Evolutionary conservation across 2,329 filamentous ascomycete species (phyloP), one percentile per base, ranked within the genome.

Genomic region (Xylariaceae sp.): DNA sequence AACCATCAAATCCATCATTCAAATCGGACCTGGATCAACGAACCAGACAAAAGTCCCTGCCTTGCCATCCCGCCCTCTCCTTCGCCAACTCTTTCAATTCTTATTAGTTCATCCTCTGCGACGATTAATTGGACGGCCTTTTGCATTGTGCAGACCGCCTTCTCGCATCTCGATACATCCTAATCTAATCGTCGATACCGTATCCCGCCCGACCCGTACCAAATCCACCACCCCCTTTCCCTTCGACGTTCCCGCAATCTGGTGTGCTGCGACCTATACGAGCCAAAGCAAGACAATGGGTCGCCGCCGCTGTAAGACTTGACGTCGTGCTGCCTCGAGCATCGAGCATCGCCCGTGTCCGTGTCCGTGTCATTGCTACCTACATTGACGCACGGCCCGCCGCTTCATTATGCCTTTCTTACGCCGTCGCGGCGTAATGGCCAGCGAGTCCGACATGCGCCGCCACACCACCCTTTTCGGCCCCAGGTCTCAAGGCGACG

Each of bases 361-460:
- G n/a, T n/a, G n/a, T n/a, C n/a, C n/a, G 57, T 43, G 57, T 36
- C 43, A 23, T 63, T 56, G 52, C 52, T 63, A 28, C 49, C 46
- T 28, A 56, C 46, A 31, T 49, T 37, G 49, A 64, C 56, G 33
- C 53, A 24, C 56, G 12, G 52, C 54, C 49, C 53, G n/a, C 45
- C 21, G 31, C 41, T 57, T 40, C 70, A 74, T 63, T 68, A 86
- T 86, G 83, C 82, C 83, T 68, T 84, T 86, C 66, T 76, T 86
- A 75, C 83, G 83, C 75, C 83, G 83, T 73, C 82, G 82, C 72
- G 83, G 82, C 76, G 82, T 81, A 67, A 76, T 79, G 78, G 82
- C 79, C 75, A 84, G 80, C 78, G 83, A 86, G 70, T 78, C 77
- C 61, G 82, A 86, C 64, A 83, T 83, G 76, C 81, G 81, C 70